Evolutionary conservation across 768 basidiomycete genomes (phyloP).

Genomic region (Rhizopogon roseolus): DNA sequence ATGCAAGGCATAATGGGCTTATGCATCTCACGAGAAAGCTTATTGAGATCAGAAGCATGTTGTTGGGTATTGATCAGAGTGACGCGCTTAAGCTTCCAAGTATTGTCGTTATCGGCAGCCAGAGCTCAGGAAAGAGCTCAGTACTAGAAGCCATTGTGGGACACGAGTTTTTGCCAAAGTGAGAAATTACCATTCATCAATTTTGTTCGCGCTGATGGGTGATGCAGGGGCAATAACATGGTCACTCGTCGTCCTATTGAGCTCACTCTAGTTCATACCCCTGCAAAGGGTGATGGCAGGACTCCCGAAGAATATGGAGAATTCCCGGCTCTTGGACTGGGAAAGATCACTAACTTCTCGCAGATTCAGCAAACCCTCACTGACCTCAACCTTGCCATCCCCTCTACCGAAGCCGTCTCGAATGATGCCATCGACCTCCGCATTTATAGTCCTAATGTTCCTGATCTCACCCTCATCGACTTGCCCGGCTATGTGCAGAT

Average conservation of each 20-base stretch:
- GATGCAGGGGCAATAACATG: slow-evolving; percentile 92
- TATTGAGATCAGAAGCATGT: slow-evolving; percentile 91
- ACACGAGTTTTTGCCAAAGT: slow-evolving; percentile 98
- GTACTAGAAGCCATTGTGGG: slow-evolving; percentile 97
- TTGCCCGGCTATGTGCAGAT: slow-evolving; percentile 97
- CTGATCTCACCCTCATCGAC: slow-evolving; percentile 96
- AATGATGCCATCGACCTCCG: slow-evolving; percentile 95
- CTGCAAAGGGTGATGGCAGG: slow-evolving; percentile 45
- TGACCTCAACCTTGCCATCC: slow-evolving; percentile 92
- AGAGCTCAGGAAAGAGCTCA: slow-evolving; percentile 97
- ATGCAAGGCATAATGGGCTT: slow-evolving; percentile 70
- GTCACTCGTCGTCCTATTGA: slow-evolving; percentile 98
- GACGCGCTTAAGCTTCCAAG: slow-evolving; percentile 93
- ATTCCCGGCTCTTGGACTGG: slow-evolving; percentile 86
- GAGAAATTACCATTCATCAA: slow-evolving; percentile 26
- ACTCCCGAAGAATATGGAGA: slow-evolving; percentile 81
- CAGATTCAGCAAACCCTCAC: slow-evolving; percentile 89
- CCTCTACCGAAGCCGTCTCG: slow-evolving; percentile 86
- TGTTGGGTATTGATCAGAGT: slow-evolving; percentile 95
- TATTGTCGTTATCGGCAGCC: slow-evolving; percentile 97
- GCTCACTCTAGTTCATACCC: slow-evolving; percentile 92
- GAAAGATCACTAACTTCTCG: slow-evolving; percentile 88
- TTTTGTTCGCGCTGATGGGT: not conserved
- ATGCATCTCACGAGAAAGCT: slow-evolving; percentile 93
- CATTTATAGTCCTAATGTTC: slow-evolving; percentile 93